These are phyloP conservation scores for Cicer yamashitae DNA, from an alignment of 306 rosid genomes.

Conservation along the genomic window DNA sequence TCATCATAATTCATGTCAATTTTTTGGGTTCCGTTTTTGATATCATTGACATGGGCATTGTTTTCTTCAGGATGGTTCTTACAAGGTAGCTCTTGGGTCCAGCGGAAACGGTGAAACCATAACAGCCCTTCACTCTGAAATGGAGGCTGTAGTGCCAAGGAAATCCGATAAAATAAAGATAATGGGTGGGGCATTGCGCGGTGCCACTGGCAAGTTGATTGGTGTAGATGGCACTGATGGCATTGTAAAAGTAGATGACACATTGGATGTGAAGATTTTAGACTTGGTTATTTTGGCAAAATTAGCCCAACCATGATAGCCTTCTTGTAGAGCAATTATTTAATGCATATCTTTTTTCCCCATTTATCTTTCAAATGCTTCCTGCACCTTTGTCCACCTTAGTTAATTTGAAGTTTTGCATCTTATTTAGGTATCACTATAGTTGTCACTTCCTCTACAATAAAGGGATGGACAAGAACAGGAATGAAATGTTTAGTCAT, in stretches of 20 bases:
- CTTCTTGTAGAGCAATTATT: slow-evolving; percentile 24
- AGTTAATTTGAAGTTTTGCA: neutral
- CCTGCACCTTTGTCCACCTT: neutral
- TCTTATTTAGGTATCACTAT: neutral
- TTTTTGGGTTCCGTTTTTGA: neutral
- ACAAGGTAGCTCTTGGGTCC: slow-evolving; percentile 74
- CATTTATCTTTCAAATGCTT: neutral
- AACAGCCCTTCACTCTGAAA: slow-evolving; percentile 66
- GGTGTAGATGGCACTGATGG: slow-evolving; percentile 99
- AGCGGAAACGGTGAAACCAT: slow-evolving; percentile 77
- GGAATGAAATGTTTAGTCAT: neutral
- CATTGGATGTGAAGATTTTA: slow-evolving; percentile 92
- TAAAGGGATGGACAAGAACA: neutral
- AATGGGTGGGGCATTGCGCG: slow-evolving; percentile 85
- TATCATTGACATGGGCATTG: slow-evolving; percentile 10
- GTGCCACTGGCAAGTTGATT: slow-evolving; percentile 92
- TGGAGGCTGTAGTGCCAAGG: slow-evolving; percentile 84
- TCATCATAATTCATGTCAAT: neutral
- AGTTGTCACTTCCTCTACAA: neutral
- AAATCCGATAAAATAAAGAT: slow-evolving; percentile 86
- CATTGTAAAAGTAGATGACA: slow-evolving; percentile 91
- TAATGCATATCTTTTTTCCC: slow-evolving; percentile 35
- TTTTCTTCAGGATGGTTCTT: slow-evolving; percentile 82
- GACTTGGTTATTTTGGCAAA: slow-evolving; percentile 86
- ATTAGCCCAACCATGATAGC: slow-evolving; percentile 62